These are phyloP conservation scores for Choanephora cucurbitarum DNA, from an alignment of 371 early-diverging fungal species.

Conservation along the genomic window DNA sequence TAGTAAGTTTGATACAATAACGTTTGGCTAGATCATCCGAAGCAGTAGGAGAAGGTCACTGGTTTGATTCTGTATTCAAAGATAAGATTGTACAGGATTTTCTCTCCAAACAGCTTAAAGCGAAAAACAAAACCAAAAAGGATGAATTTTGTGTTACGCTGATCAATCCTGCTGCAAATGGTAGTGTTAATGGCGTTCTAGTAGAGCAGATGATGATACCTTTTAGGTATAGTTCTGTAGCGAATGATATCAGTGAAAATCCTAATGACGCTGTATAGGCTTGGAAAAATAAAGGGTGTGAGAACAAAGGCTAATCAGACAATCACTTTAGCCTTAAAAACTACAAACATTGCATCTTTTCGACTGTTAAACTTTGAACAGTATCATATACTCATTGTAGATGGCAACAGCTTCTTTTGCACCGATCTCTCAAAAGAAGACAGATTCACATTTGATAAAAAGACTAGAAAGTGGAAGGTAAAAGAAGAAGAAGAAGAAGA, in stretches of 20 bases:
- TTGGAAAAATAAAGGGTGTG: slow-evolving; percentile 17
- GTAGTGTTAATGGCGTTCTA: slow-evolving; percentile 60
- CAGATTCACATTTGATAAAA: slow-evolving; percentile 9
- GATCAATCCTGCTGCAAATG: slow-evolving; percentile 67
- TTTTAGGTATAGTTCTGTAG: slow-evolving; percentile 42
- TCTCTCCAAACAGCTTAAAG: slow-evolving; percentile 27
- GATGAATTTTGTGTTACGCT: slow-evolving; percentile 56
- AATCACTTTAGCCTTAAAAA: slow-evolving; percentile 5
- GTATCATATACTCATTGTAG: slow-evolving; percentile 13
- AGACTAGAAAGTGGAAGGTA: slow-evolving; percentile 15
- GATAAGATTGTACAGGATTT: slow-evolving; percentile 53
- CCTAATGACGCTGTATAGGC: slow-evolving; percentile 3
- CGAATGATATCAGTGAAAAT: slow-evolving; percentile 1
- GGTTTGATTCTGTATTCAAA: slow-evolving; percentile 61
- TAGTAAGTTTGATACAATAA: background rate
- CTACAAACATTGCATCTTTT: slow-evolving; percentile 20
- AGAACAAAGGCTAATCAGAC: slow-evolving; percentile 2
- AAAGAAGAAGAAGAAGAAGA: background rate
- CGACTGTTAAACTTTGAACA: slow-evolving; percentile 7
- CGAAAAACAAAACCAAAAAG: slow-evolving; percentile 15
- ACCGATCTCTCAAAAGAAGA: background rate
- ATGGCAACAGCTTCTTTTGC: slow-evolving; percentile 15
- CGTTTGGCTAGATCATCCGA: slow-evolving; percentile 55
- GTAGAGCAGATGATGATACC: slow-evolving; percentile 67
- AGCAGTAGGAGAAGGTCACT: slow-evolving; percentile 60